phyloP scores from a whole-genome alignment of 2,329 filamentous ascomycete species.

The Thelonectria discophora region DNA sequence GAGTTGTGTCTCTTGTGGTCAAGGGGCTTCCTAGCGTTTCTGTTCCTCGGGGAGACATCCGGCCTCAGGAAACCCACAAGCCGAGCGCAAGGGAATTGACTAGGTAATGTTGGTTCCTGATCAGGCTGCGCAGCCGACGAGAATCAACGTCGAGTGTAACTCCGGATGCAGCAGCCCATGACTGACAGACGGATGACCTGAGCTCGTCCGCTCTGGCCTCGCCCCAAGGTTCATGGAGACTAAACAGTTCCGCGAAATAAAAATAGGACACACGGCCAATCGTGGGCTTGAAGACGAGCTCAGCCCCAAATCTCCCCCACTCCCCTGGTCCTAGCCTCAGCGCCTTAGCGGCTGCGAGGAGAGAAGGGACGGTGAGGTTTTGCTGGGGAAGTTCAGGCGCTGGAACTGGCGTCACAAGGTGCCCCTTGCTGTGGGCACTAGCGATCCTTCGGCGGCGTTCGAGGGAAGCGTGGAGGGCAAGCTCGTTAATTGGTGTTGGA shows the following conservation, averaged over 20 bases:
- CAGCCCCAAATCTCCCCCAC: constrained; percentile 22
- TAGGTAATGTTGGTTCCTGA: constrained; percentile 8
- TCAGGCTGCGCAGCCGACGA: background rate
- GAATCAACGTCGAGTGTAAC: background rate
- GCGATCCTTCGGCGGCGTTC: constrained; percentile 12
- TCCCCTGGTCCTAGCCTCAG: constrained; percentile 24
- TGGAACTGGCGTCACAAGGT: constrained; percentile 5
- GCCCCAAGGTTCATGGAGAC: constrained; percentile 2
- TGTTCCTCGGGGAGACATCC: background rate
- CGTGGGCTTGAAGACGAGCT: constrained; percentile 9
- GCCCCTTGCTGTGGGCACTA: constrained; percentile 9
- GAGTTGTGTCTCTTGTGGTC: background rate
- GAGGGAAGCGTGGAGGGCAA: background rate
- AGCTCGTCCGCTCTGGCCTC: constrained; percentile 1
- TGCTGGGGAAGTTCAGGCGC: constrained; percentile 10
- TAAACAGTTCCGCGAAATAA: constrained; percentile 11
- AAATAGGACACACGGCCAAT: constrained; percentile 29
- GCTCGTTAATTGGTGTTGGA: background rate
- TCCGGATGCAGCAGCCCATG: constrained; percentile 5
- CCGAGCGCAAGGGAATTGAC: constrained; percentile 3
- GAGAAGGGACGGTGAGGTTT: background rate
- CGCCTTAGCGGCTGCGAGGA: constrained; percentile 22
- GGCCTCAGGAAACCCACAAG: background rate
- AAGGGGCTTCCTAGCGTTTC: constrained; percentile 12
- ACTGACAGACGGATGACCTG: constrained; percentile 13